Base-by-base conservation (phyloP, 345 rosid genomes). In the Tarenaya hassleriana region DNA sequence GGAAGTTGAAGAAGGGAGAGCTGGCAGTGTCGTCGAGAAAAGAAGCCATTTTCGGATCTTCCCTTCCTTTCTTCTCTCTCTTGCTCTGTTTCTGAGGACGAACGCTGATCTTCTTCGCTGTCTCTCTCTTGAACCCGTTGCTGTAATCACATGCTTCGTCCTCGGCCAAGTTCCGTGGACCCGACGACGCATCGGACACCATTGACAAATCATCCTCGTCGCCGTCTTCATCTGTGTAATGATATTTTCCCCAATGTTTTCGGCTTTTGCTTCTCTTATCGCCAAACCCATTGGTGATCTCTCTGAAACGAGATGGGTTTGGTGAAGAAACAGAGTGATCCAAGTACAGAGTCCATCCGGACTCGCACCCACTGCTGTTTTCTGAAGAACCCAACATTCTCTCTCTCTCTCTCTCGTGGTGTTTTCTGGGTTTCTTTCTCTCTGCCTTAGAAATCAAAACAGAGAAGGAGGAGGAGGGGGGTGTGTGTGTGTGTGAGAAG, bases 111-210 rank as follows among this genome's bases (percentile, higher is more conserved):
- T 38, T 58, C 41, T 66, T 66, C 50, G 39, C 55, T 18, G 41
- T 53, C 12, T 61, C 71, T 49, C 15, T 37, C 15, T 37, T 37
- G 11, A 13, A 37, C 15, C 15, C 15, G 3, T 37, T 37, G 8
- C n/a, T n/a, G n/a, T n/a, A 37, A 10, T 37, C 41, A 37, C 11
- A 56, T 8, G 20, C 62, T 56, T 69, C 68, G 8, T 80, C 83
- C 51, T 83, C 83, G 15, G 40, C 52, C 21, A 83, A 45, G 66
- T 74, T 82, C 17, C 89, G 89, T 50, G 98, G 95, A 11, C 96
- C 98, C n/a, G 98, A 91, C 57, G 98, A 91, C 47, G 98, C 98
- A 71, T 91, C 98, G 12, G 98, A 91, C 27, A 87, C 77, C 98
- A 91, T 87, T 1, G 98, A 91, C 67, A 82, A 72, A 47, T 81